phyloP scores from a whole-genome alignment of 495 filamentous ascomycete genomes.

The Beverwykella pulmonaria region DNA sequence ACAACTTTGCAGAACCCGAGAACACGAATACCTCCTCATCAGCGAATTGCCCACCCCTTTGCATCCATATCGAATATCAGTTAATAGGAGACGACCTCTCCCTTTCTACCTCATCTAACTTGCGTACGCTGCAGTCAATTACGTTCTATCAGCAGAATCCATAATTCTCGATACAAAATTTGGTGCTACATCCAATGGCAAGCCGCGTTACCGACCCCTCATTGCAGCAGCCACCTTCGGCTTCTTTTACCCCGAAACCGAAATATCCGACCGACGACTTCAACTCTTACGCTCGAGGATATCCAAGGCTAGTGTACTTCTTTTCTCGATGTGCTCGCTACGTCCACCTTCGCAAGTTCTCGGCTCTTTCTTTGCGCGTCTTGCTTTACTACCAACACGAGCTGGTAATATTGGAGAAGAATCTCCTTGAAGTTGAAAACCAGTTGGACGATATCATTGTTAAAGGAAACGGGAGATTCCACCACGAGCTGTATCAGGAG shows the following conservation, averaged over 20 bases:
- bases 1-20: too few species aligned
- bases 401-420: conserved; percentile 6
- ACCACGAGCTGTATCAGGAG: too few species aligned
- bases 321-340: conserved; percentile 1
- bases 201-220: neutral
- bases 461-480: too few species aligned
- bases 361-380: neutral
- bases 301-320: conserved; percentile 10
- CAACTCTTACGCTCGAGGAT: neutral
- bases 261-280: neutral
- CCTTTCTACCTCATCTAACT: too few species aligned
- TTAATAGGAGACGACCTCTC: too few species aligned
- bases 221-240: neutral
- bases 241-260: neutral
- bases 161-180: too few species aligned
- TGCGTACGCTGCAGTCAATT: too few species aligned
- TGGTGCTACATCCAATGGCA: neutral
- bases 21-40: too few species aligned
- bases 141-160: too few species aligned
- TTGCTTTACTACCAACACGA: conserved; percentile 10
- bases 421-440: neutral
- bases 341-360: conserved; percentile 3
- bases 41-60: too few species aligned
- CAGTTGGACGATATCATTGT: too few species aligned
- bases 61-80: too few species aligned